A percentile compares a stretch with the other conserved stretches of the same genome.
phyloP scores from a whole-genome alignment of 225 moss, liverwort and hornwort genomes.

The Straminergon stramineum region DNA sequence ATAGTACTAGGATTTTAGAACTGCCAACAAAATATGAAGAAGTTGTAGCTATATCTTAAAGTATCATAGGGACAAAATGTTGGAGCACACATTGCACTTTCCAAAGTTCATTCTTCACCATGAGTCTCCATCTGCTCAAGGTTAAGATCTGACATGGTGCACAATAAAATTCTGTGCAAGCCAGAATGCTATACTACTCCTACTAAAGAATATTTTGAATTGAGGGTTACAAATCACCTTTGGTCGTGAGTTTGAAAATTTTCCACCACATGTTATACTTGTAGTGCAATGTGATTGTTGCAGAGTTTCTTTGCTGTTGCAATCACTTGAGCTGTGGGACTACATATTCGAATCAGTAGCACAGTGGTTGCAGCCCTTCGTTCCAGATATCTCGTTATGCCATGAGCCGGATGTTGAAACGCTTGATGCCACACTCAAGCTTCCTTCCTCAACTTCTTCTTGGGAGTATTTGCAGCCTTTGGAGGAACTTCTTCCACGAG shows the following conservation, averaged over 20 bases:
- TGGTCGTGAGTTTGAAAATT: not conserved
- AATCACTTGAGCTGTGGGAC: not conserved
- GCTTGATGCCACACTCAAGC: conserved; percentile 18
- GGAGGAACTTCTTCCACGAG: not conserved
- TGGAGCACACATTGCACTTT: not conserved
- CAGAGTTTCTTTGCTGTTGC: conserved; percentile 2
- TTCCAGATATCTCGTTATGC: not conserved
- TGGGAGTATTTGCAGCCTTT: conserved; percentile 2
- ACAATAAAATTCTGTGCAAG: not conserved
- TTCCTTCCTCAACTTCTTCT: conserved; percentile 11
- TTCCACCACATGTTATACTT: not conserved
- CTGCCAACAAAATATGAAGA: not conserved
- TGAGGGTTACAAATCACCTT: conserved; percentile 4
- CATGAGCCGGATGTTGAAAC: conserved; percentile 11
- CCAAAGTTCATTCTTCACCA: not conserved
- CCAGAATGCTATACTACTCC: not conserved
- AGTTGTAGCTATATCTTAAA: not conserved
- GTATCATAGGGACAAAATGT: not conserved
- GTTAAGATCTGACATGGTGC: not conserved
- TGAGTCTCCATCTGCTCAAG: not conserved
- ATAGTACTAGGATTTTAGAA: not conserved
- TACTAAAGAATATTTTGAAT: not conserved
- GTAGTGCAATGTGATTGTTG: not conserved
- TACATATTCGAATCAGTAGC: not conserved
- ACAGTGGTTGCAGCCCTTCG: not conserved